Evolutionary conservation across 768 basidiomycete genomes (phyloP).

Genomic region (Psilocybe tampanensis): DNA sequence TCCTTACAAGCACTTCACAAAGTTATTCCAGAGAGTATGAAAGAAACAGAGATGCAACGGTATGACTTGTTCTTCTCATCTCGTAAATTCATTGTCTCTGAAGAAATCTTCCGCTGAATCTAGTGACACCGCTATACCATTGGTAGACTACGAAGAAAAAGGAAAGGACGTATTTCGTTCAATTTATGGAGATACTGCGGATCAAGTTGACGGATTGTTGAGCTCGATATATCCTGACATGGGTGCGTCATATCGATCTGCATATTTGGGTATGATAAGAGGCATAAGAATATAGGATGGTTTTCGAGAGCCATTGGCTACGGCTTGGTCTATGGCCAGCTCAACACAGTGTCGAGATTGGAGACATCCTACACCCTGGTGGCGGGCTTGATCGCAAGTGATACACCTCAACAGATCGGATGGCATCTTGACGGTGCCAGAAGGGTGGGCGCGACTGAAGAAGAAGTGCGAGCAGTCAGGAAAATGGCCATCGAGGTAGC

Average conservation of each 20-base stretch:
- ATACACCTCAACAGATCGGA: conserved; percentile 62
- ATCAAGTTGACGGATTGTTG: conserved; percentile 48
- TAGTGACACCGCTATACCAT: conserved; percentile 44
- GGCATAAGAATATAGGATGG: conserved; percentile 41
- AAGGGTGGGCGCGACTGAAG: conserved; percentile 53
- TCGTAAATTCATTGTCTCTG: background rate
- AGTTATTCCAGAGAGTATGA: conserved; percentile 52
- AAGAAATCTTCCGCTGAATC: background rate
- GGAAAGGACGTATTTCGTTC: conserved; percentile 48
- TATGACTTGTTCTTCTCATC: conserved; percentile 18
- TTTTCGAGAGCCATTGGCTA: conserved; percentile 58
- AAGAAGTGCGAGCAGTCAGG: conserved; percentile 56
- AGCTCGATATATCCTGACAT: conserved; percentile 61
- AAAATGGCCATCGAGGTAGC: conserved; percentile 56
- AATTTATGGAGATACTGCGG: conserved; percentile 60
- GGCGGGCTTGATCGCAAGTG: conserved; percentile 61
- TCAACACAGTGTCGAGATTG: conserved; percentile 44
- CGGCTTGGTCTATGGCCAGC: conserved; percentile 55
- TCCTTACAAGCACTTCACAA: conserved; percentile 51
- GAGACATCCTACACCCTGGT: conserved; percentile 66
- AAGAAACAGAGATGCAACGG: conserved; percentile 51
- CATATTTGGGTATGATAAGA: background rate
- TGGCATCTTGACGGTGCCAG: conserved; percentile 67
- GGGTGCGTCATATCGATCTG: conserved; percentile 39
- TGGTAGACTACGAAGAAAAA: conserved; percentile 42